Evolutionary conservation across 2,329 filamentous ascomycete species (phyloP).

Genomic region (Lachnellula suecica): DNA sequence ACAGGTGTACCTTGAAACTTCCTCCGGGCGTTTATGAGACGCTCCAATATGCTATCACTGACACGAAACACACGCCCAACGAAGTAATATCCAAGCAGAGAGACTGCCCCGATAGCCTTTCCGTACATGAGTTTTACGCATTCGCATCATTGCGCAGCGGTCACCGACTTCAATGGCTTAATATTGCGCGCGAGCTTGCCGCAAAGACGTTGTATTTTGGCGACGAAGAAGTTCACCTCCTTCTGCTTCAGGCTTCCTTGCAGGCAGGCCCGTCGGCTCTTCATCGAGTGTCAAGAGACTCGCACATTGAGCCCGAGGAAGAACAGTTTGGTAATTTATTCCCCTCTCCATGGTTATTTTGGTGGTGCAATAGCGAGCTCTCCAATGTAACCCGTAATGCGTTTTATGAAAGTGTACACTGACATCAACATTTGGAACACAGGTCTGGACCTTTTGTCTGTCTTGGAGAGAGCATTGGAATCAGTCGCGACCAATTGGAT

Average conservation of each 20-base stretch:
- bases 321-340: constrained; percentile 36
- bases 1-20: constrained; percentile 42
- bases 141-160: constrained; percentile 49
- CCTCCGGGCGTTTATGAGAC: constrained; percentile 24
- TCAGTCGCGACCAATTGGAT: constrained; percentile 51
- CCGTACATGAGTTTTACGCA: constrained; percentile 52
- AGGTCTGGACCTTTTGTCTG: constrained; percentile 30
- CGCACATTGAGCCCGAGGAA: constrained; percentile 38
- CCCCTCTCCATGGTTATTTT: too few species aligned
- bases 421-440: too few species aligned
- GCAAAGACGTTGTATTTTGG: constrained; percentile 49
- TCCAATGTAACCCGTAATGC: too few species aligned
- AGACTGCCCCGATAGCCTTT: constrained; percentile 46
- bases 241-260: constrained; percentile 49
- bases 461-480: constrained; percentile 31
- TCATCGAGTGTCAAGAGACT: constrained; percentile 24
- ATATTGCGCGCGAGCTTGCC: constrained; percentile 50
- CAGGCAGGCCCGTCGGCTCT: constrained; percentile 41
- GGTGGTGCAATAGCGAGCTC: too few species aligned
- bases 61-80: constrained; percentile 42
- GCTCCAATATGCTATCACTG: constrained; percentile 27
- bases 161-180: constrained; percentile 51
- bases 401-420: too few species aligned
- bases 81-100: constrained; percentile 48
- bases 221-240: constrained; percentile 43